phyloP scores from a whole-genome alignment of 345 rosid genomes.

The Euphorbia peplus region DNA sequence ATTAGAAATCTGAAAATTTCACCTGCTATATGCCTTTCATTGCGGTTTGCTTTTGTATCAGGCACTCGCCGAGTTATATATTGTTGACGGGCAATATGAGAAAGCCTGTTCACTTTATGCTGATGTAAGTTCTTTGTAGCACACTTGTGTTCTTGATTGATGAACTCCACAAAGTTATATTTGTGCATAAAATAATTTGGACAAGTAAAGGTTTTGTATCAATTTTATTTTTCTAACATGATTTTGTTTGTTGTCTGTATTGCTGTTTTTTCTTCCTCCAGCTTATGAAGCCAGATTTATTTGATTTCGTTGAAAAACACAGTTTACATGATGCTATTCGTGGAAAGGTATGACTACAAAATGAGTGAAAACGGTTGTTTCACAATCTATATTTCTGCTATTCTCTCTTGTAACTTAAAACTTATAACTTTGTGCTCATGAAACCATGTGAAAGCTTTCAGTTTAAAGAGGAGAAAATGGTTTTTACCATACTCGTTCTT shows the following conservation, averaged over 20 bases:
- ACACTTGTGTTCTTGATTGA: neutral
- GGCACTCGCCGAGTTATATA: slow-evolving; percentile 93
- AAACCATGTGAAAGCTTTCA: slow-evolving; percentile 14
- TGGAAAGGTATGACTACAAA: slow-evolving; percentile 71
- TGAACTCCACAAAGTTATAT: neutral
- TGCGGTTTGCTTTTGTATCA: slow-evolving; percentile 29
- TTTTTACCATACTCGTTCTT: neutral
- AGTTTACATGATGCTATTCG: slow-evolving; percentile 74
- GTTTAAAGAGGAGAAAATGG: neutral
- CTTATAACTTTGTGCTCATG: too few species aligned
- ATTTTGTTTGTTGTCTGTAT: slow-evolving; percentile 12
- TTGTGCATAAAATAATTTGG: neutral
- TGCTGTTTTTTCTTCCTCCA: slow-evolving; percentile 36
- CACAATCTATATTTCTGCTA: neutral
- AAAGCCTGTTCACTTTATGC: slow-evolving; percentile 89
- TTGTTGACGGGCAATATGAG: slow-evolving; percentile 80
- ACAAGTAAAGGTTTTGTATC: slow-evolving; percentile 1
- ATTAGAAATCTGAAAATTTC: slow-evolving; percentile 24
- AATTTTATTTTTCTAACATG: slow-evolving; percentile 12
- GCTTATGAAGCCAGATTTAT: slow-evolving; percentile 92
- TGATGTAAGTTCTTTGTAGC: slow-evolving; percentile 65
- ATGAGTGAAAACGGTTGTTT: slow-evolving; percentile 13
- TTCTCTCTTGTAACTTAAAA: neutral
- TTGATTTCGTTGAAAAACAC: slow-evolving; percentile 82
- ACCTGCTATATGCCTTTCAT: slow-evolving; percentile 14